A percentile compares a stretch with the other conserved stretches of the same genome.
Conservation (phyloP, 176 grass and related monocot genomes). For the Aegilops longissima region DNA sequence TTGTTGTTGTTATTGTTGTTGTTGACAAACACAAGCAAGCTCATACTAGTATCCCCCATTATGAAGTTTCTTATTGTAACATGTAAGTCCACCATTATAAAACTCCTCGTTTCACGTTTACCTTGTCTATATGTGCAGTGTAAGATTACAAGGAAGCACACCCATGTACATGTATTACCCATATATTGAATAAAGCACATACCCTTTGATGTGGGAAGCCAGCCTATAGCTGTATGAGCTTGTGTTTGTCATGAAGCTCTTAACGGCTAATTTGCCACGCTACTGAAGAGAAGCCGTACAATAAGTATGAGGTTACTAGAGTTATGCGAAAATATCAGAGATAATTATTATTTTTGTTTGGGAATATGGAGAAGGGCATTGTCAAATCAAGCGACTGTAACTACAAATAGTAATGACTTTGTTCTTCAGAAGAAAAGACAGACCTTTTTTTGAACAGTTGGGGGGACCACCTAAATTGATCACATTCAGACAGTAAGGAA, state of each 20-base stretch:
- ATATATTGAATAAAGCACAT: background rate
- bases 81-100: background rate
- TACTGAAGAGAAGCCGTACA: background rate
- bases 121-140: background rate
- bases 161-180: background rate
- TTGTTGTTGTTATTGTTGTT: background rate
- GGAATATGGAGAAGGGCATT: background rate
- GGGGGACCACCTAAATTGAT: no score
- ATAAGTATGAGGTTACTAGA: background rate
- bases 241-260: background rate
- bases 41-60: background rate
- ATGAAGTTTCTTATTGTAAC: background rate
- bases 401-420: background rate
- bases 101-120: background rate
- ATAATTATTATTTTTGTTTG: background rate
- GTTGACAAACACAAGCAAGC: background rate
- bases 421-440: no score
- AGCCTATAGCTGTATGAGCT: background rate
- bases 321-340: background rate
- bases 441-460: no score
- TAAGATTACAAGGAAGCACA: background rate
- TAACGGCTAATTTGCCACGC: background rate
- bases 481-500: no score
- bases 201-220: background rate
- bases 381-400: background rate